Percentiles rank a stretch among this genome's conserved stretches.
These are phyloP conservation scores for Jackrogersella multiformis DNA, from an alignment of 495 filamentous ascomycete genomes.

Conservation along the genomic window DNA sequence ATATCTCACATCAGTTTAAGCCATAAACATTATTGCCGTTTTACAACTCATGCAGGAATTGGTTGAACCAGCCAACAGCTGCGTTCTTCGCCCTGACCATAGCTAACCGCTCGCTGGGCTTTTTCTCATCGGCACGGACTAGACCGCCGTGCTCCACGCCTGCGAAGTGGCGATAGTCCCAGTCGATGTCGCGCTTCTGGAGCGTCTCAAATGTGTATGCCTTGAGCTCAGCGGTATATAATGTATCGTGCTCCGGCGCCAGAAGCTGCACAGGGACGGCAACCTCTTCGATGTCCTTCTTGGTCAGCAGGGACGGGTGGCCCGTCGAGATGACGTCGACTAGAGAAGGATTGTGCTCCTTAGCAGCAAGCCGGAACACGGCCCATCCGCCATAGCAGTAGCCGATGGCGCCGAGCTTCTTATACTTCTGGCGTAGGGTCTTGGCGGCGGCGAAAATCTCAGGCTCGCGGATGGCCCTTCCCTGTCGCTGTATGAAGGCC, in stretches of 20 bases:
- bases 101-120: constrained; percentile 54
- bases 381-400: constrained; percentile 72
- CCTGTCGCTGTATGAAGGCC: constrained; percentile 50
- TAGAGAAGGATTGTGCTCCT: constrained; percentile 50
- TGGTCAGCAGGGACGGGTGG: constrained; percentile 61
- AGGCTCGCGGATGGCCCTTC: constrained; percentile 58
- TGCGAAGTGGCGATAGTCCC: constrained; percentile 67
- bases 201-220: constrained; percentile 53
- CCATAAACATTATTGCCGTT: background rate
- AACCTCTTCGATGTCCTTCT: constrained; percentile 62
- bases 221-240: constrained; percentile 64
- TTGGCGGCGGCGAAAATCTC: constrained; percentile 63
- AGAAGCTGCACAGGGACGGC: constrained; percentile 65
- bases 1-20: background rate
- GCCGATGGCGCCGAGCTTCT: constrained; percentile 63
- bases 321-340: constrained; percentile 65
- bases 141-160: constrained; percentile 63
- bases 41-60: constrained; percentile 44
- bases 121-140: constrained; percentile 54
- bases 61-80: constrained; percentile 54
- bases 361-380: constrained; percentile 55
- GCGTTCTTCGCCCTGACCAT: constrained; percentile 60
- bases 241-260: constrained; percentile 63
- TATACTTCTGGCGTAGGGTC: constrained; percentile 53
- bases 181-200: constrained; percentile 54